These are phyloP conservation scores for Candida suzukii DNA, from an alignment of 805 yeast genomes.

Conservation along the genomic window DNA sequence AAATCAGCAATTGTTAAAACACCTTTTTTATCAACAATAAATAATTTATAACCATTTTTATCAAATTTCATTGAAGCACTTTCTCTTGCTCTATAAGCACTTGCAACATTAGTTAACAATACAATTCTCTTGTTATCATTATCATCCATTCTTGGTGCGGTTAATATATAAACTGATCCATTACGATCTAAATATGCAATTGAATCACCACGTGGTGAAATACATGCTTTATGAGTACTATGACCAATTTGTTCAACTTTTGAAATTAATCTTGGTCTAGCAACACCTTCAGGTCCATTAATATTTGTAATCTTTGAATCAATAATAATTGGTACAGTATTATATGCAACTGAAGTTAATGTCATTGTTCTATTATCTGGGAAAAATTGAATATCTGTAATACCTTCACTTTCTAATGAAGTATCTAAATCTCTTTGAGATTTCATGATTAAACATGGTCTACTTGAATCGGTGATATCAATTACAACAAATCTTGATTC, in stretches of 20 bases:
- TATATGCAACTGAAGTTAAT: constrained; percentile 50
- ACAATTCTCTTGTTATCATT: constrained; percentile 53
- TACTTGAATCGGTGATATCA: constrained; percentile 52
- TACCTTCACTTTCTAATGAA: constrained; percentile 78
- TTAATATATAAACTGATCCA: constrained; percentile 67
- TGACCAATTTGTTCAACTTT: constrained; percentile 78
- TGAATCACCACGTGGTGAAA: constrained; percentile 84
- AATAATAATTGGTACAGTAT: constrained; percentile 59
- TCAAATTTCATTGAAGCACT: constrained; percentile 77
- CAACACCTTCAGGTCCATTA: constrained; percentile 31
- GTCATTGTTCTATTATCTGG: constrained; percentile 55
- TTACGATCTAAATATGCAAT: constrained; percentile 73
- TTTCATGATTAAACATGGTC: constrained; percentile 63
- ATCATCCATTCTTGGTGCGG: constrained; percentile 51
- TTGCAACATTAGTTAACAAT: constrained; percentile 69
- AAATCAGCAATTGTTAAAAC: constrained; percentile 74
- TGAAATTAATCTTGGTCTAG: constrained; percentile 54
- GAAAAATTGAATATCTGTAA: constrained; percentile 71
- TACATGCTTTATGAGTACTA: constrained; percentile 61
- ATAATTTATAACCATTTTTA: constrained; percentile 73
- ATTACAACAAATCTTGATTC: constrained; percentile 78
- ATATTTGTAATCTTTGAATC: constrained; percentile 52
- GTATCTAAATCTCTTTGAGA: constrained; percentile 57
- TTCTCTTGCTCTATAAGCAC: constrained; percentile 64
- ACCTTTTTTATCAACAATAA: constrained; percentile 77